Conservation (phyloP, 768 basidiomycete species). For the Astraeus odoratus region DNA sequence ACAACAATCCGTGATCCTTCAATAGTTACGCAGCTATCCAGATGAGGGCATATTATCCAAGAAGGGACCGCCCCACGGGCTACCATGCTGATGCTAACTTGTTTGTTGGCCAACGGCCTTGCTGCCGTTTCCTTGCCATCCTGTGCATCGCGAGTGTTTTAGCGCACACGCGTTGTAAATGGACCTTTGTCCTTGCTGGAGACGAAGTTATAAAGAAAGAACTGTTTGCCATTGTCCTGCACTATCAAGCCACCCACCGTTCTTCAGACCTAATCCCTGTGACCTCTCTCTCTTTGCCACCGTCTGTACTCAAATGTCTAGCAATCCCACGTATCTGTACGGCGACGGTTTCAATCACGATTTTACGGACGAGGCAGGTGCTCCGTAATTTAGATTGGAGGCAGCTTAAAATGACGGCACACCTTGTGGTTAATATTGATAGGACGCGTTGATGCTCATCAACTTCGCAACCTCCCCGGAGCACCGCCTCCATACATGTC, state of each 20-base stretch:
- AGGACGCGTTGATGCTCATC: constrained; percentile 21
- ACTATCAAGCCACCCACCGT: neutral
- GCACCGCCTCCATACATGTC: constrained; percentile 17
- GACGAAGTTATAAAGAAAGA: constrained; percentile 20
- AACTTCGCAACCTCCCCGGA: constrained; percentile 24
- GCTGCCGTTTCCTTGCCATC: constrained; percentile 11
- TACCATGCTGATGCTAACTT: constrained; percentile 12
- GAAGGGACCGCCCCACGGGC: constrained; percentile 5
- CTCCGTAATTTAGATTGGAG: neutral
- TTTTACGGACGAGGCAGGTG: constrained; percentile 23
- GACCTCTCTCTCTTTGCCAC: neutral
- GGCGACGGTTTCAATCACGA: constrained; percentile 23
- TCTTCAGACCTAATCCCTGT: too few species aligned
- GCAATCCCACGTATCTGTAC: constrained; percentile 6
- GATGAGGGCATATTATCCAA: neutral
- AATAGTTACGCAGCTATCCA: neutral
- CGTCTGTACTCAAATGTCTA: constrained; percentile 13
- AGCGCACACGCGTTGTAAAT: neutral
- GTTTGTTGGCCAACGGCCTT: constrained; percentile 7
- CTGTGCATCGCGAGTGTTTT: constrained; percentile 12
- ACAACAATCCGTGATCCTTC: neutral
- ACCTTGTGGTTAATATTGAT: constrained; percentile 6
- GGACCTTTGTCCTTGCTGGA: too few species aligned
- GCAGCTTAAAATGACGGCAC: neutral
- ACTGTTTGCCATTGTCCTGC: neutral